A percentile compares a stretch with the other conserved stretches of the same genome.
Evolutionary conservation across 352 stramenopile genomes (phyloP).

Genomic region (Pythium biforme): DNA sequence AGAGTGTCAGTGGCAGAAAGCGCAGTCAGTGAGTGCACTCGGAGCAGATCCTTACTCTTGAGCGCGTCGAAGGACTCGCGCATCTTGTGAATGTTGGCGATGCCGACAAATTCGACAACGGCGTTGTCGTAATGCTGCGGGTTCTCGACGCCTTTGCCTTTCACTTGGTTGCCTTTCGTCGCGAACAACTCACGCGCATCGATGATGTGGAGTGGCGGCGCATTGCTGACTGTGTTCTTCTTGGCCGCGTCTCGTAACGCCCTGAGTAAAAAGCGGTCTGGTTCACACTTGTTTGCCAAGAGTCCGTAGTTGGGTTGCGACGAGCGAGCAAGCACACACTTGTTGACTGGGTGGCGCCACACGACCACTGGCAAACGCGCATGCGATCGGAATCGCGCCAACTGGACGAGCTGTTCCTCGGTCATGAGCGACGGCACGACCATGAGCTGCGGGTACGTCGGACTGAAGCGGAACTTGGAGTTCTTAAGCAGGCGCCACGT

Average conservation of each 20-base stretch:
- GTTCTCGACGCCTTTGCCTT: constrained; percentile 94
- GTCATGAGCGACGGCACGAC: constrained; percentile 92
- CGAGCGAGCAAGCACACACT: constrained; percentile 92
- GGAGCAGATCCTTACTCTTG: constrained; percentile 45
- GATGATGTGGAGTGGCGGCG: constrained; percentile 81
- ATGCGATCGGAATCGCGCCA: constrained; percentile 90
- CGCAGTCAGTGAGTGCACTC: no score
- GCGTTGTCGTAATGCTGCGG: constrained; percentile 95
- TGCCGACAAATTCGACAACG: constrained; percentile 96
- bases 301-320: constrained; percentile 97
- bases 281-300: constrained; percentile 92
- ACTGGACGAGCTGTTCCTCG: constrained; percentile 90
- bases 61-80: constrained; percentile 92
- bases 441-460: constrained; percentile 95
- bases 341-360: constrained; percentile 91
- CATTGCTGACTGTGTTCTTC: constrained; percentile 71
- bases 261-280: constrained; percentile 90
- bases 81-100: constrained; percentile 99
- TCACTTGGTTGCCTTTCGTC: constrained; percentile 78
- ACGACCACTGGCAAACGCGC: constrained; percentile 92
- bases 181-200: constrained; percentile 79
- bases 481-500: constrained; percentile 89
- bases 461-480: constrained; percentile 90
- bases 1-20: no score
- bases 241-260: constrained; percentile 84